Evolutionary conservation across 2,329 filamentous ascomycete species (phyloP).

Genomic region (Plenodomus lindquistii): DNA sequence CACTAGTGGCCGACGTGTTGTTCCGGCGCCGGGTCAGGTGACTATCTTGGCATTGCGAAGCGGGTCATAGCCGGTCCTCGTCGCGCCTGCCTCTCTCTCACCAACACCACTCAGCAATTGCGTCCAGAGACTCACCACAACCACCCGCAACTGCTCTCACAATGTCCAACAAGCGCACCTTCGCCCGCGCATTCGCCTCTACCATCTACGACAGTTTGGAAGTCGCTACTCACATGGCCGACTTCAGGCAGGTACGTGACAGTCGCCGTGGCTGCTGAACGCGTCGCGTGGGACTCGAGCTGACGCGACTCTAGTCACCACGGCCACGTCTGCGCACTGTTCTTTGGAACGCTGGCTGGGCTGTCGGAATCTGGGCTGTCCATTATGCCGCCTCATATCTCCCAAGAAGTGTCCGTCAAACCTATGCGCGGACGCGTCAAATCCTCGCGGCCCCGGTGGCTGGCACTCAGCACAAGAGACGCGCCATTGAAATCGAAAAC

Average conservation of each 20-base stretch:
- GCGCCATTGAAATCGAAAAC: too few relatives aligned
- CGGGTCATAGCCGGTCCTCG: background rate
- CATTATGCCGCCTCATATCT: too few relatives aligned
- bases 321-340: too few relatives aligned
- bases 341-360: too few relatives aligned
- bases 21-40: conserved; percentile 7
- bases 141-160: conserved; percentile 4
- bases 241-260: conserved; percentile 27
- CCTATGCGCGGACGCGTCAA: too few relatives aligned
- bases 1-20: conserved; percentile 5
- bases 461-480: too few relatives aligned
- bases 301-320: conserved; percentile 18
- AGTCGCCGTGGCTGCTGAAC: conserved; percentile 3
- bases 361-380: too few relatives aligned
- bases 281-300: conserved; percentile 8
- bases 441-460: too few relatives aligned
- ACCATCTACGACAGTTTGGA: conserved; percentile 17
- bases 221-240: too few relatives aligned
- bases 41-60: background rate
- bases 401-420: too few relatives aligned
- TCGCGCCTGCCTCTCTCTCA: conserved; percentile 10
- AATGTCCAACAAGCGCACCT: conserved; percentile 24
- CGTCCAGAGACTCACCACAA: conserved; percentile 9
- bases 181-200: conserved; percentile 16
- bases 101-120: conserved; percentile 10